Evolutionary conservation across 2,329 filamentous ascomycete species (phyloP).

Genomic region (Phialophora macrospora): DNA sequence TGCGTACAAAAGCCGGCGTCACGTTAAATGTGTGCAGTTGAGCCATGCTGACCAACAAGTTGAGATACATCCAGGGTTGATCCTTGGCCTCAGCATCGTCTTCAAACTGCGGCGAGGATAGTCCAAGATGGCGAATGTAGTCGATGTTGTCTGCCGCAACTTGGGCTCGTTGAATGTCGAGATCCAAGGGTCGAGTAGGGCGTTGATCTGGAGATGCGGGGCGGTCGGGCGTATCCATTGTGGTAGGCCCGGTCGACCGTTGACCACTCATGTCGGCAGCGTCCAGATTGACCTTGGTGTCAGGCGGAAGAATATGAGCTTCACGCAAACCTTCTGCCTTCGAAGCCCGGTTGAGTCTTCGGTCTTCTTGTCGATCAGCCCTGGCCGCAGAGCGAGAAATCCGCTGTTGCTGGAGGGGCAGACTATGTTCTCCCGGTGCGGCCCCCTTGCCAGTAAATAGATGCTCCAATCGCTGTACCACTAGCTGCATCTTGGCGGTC

Average conservation of each 20-base stretch:
- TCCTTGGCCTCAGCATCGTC: constrained; percentile 15
- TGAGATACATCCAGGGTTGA: constrained; percentile 39
- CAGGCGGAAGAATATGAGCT: constrained; percentile 49
- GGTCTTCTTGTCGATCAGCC: constrained; percentile 43
- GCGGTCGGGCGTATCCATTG: constrained; percentile 20
- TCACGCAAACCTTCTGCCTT: constrained; percentile 47
- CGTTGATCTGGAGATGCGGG: constrained; percentile 66
- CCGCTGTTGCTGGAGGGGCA: constrained; percentile 62
- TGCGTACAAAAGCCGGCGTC: constrained; percentile 75
- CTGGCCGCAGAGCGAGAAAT: constrained; percentile 59
- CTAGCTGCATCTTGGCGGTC: constrained; percentile 74
- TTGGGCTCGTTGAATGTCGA: constrained; percentile 78
- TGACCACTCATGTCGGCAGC: constrained; percentile 11
- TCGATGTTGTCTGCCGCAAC: constrained; percentile 77
- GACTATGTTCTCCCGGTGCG: constrained; percentile 51
- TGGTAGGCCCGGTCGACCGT: constrained; percentile 10
- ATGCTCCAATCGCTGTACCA: constrained; percentile 77
- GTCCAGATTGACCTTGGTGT: constrained; percentile 37
- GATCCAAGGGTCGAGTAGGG: constrained; percentile 74
- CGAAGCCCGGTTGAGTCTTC: constrained; percentile 30
- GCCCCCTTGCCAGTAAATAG: constrained; percentile 75
- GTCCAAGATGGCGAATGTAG: constrained; percentile 42
- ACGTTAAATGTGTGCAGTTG: constrained; percentile 86
- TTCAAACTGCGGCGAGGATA: constrained; percentile 31
- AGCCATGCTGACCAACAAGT: constrained; percentile 78